These are phyloP conservation scores for Staphylotrichum longicolle DNA, from an alignment of 495 filamentous ascomycete genomes.

Conservation along the genomic window DNA sequence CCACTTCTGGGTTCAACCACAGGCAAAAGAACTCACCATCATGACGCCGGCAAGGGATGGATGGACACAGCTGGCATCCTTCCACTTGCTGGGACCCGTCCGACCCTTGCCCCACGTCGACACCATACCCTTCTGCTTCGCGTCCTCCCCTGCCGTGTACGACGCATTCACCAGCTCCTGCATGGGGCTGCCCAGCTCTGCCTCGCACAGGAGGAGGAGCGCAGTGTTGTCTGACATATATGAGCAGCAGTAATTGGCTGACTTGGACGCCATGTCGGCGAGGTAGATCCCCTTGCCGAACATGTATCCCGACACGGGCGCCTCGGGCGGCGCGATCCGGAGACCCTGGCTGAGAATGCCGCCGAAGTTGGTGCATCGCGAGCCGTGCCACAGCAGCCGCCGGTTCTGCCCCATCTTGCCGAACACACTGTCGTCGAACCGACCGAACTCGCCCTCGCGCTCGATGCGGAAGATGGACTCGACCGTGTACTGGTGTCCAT, in stretches of 20 bases:
- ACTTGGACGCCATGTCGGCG: slow-evolving; percentile 73
- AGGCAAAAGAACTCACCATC: slow-evolving; percentile 48
- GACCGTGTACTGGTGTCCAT: slow-evolving; percentile 58
- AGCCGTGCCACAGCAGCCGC: slow-evolving; percentile 82
- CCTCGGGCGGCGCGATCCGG: slow-evolving; percentile 82
- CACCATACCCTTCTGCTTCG: slow-evolving; percentile 56
- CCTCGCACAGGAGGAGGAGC: slow-evolving; percentile 71
- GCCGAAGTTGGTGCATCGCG: slow-evolving; percentile 73
- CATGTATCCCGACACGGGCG: slow-evolving; percentile 71
- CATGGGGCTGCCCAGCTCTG: slow-evolving; percentile 72
- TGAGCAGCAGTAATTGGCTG: slow-evolving; percentile 70
- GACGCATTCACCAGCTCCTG: slow-evolving; percentile 52
- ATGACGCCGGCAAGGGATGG: slow-evolving; percentile 59
- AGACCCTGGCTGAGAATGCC: slow-evolving; percentile 83
- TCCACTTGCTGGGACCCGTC: slow-evolving; percentile 65
- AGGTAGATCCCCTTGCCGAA: slow-evolving; percentile 92
- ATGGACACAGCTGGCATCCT: slow-evolving; percentile 67
- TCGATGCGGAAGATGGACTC: slow-evolving; percentile 80
- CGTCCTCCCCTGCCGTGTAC: slow-evolving; percentile 61
- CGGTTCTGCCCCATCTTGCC: slow-evolving; percentile 49
- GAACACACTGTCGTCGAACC: slow-evolving; percentile 58
- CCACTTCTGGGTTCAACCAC: too few relatives aligned
- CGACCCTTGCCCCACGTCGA: slow-evolving; percentile 66
- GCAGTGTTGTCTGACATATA: slow-evolving; percentile 47
- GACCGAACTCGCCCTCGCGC: slow-evolving; percentile 67